A percentile compares a stretch with the other conserved stretches of the same genome.
Evolutionary conservation across 2,329 filamentous ascomycete genomes (phyloP).

Genomic region (Eurotiales sp.): DNA sequence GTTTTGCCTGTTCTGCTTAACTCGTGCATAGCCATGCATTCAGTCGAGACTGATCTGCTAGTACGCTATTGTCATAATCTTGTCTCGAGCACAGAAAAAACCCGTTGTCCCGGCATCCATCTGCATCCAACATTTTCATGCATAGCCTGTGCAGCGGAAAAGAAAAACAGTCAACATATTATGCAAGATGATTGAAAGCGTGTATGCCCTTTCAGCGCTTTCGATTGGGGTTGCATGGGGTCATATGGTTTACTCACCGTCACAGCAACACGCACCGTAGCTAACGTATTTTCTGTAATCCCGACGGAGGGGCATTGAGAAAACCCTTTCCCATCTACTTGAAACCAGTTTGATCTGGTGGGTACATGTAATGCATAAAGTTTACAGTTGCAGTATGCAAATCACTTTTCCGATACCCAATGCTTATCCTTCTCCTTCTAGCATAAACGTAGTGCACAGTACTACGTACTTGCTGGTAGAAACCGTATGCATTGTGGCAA

Average conservation of each 20-base stretch:
- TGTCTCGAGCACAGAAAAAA: background rate
- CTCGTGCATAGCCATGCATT: background rate
- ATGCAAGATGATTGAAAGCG: too few species aligned
- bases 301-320: too few species aligned
- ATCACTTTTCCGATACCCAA: background rate
- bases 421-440: background rate
- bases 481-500: too few species aligned
- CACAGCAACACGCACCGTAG: too few species aligned
- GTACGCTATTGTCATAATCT: background rate
- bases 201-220: too few species aligned
- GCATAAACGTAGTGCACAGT: background rate
- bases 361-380: background rate
- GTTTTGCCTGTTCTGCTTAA: slow-evolving; percentile 1
- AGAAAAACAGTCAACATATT: background rate
- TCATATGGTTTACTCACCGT: too few species aligned
- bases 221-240: too few species aligned
- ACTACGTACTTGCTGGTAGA: too few species aligned
- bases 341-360: background rate
- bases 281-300: too few species aligned
- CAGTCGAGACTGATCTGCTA: background rate
- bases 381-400: background rate
- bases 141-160: background rate
- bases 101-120: background rate
- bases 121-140: background rate
- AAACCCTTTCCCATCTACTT: too few species aligned